Evolutionary conservation across 208 protist species (phyloP), one percentile per base, ranked within the genome.

Genomic region (Phytomonas sp.): DNA sequence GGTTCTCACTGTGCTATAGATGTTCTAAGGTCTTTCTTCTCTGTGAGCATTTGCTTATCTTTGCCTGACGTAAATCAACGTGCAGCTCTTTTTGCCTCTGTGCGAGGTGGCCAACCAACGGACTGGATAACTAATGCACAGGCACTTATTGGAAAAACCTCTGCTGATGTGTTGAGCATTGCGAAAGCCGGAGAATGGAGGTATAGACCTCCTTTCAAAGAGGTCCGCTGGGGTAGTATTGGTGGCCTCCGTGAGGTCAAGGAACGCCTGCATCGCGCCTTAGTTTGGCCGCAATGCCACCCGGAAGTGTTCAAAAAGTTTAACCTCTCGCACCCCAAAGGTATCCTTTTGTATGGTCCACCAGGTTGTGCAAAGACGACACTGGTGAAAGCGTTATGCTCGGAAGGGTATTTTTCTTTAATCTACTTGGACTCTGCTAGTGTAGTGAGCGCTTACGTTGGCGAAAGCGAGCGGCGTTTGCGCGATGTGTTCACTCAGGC

Each of bases 241-340:
- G 99, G 99, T 72, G 99, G 99, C 62, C 87, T 99, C 7, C 88
- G 97, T 63, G 76, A 95, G 37, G 96, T 99, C 31, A 99, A 99
- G 83, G 74, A 83, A n/a, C 95, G 99, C 68, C 90, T 99, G 33
- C 95, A 97, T 71, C 98, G 99, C 78, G 87, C 99, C 30, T 93
- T 99, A 4, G 93, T 99, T 75, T 99, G 99, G 76, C 99, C 99
- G 26, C 91, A 99, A 53, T 87, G 97, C 72, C 96, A 99, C 73
- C 98, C 98, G n/a, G 99, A 99, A 60, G 90, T 97, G 63, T 99
- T 99, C 82, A 74, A 91, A 51, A 98, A 98, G 70, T 99, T 99
- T 73, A 96, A 98, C 67, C 97, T 99, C 80, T 76, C 81, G 17
- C 98, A 99, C 23, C 86, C 93, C 4, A 78, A 84, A 26, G 97